These are phyloP conservation scores for Ascoidea rubescens DNA, from an alignment of 805 yeast genomes.

Conservation along the genomic window DNA sequence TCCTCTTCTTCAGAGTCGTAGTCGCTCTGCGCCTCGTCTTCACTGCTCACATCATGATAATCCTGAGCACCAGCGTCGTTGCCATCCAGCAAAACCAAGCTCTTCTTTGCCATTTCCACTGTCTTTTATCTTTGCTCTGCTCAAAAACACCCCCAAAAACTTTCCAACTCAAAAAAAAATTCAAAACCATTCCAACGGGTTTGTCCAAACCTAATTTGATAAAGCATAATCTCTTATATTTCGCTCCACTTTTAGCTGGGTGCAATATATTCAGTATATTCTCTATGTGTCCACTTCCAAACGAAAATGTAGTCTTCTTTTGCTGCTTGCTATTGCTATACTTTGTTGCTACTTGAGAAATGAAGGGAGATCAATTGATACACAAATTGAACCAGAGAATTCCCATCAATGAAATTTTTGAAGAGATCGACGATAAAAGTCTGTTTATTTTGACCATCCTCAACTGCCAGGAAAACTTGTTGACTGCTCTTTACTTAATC, in stretches of 20 bases:
- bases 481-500: slow-evolving; percentile 12
- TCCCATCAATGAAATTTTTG: slow-evolving; percentile 16
- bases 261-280: too few relatives aligned
- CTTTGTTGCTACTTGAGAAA: too few relatives aligned
- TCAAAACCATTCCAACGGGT: too few relatives aligned
- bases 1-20: slow-evolving; percentile 14
- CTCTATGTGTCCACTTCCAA: too few relatives aligned
- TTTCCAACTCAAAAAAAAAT: too few relatives aligned
- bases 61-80: not conserved
- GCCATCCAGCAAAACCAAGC: slow-evolving; percentile 3
- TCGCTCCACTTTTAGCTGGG: too few relatives aligned
- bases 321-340: too few relatives aligned
- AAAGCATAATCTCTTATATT: too few relatives aligned
- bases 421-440: not conserved
- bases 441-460: not conserved
- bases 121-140: not conserved
- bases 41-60: not conserved
- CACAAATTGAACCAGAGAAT: slow-evolving; percentile 19
- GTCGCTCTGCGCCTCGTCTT: slow-evolving; percentile 6
- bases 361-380: slow-evolving; percentile 13
- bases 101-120: slow-evolving; percentile 1
- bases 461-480: slow-evolving; percentile 5
- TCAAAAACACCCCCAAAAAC: too few relatives aligned
- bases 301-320: too few relatives aligned
- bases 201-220: too few relatives aligned